Percentiles rank a stretch among this genome's conserved stretches.
phyloP scores from a whole-genome alignment of 2,329 filamentous ascomycete species.

The Aureobasidium sp. region DNA sequence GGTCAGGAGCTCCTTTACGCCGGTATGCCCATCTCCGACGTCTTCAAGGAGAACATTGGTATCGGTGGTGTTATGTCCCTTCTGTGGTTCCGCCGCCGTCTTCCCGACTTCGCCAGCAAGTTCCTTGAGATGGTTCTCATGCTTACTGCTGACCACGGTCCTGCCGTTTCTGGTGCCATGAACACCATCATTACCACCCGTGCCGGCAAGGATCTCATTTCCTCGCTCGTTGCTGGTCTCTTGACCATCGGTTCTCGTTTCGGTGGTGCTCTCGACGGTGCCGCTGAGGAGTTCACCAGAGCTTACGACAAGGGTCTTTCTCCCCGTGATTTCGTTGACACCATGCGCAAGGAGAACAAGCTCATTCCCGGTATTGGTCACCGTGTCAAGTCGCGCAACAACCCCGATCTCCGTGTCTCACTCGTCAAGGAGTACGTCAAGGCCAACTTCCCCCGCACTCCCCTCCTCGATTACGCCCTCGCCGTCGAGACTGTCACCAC shows the following conservation, averaged over 20 bases:
- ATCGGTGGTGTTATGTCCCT: conserved; percentile 99
- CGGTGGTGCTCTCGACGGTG: conserved; percentile 95
- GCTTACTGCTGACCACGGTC: conserved; percentile 98
- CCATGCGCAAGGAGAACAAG: conserved; percentile 99
- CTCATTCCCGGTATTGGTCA: conserved; percentile 98
- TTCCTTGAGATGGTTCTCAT: conserved; percentile 99
- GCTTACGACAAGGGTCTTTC: conserved; percentile 97
- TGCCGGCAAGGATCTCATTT: conserved; percentile 98
- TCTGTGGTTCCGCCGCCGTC: conserved; percentile 97
- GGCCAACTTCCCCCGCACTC: conserved; percentile 95
- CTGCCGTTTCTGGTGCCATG: conserved; percentile 98
- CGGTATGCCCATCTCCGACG: conserved; percentile 99
- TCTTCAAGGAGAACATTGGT: conserved; percentile 97
- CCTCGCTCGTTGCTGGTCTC: conserved; percentile 88
- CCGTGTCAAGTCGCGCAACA: conserved; percentile 99
- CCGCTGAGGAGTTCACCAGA: conserved; percentile 96
- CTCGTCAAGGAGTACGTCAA: conserved; percentile 98
- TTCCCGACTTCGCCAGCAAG: conserved; percentile 93
- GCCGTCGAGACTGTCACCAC: conserved; percentile 97
- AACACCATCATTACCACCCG: conserved; percentile 99
- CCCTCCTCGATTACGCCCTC: conserved; percentile 97
- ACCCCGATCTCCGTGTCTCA: conserved; percentile 98
- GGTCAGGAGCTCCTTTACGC: conserved; percentile 98
- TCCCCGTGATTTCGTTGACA: conserved; percentile 98
- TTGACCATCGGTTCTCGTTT: conserved; percentile 97